These are phyloP conservation scores for Eleusine coracana DNA, from an alignment of 176 grass and related monocot species.

Conservation along the genomic window DNA sequence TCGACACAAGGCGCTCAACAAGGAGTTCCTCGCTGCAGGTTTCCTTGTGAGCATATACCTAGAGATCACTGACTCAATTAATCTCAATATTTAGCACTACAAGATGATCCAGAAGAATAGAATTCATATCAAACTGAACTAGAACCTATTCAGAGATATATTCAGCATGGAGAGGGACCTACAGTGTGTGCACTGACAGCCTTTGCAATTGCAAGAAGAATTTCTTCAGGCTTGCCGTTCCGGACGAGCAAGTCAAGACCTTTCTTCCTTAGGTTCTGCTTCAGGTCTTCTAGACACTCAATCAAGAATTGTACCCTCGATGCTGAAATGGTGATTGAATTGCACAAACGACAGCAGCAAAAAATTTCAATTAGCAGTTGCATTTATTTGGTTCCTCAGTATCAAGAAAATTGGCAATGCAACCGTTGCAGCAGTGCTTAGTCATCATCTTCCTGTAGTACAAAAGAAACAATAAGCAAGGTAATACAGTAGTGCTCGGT, in stretches of 20 bases:
- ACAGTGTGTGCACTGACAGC: constrained; percentile 74
- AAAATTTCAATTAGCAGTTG: not conserved
- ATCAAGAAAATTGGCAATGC: not conserved
- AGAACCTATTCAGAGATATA: not conserved
- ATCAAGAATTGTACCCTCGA: constrained; percentile 75
- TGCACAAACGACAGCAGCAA: constrained; percentile 1
- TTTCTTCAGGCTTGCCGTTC: constrained; percentile 76
- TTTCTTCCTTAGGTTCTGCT: constrained; percentile 65
- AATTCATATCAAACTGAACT: constrained; percentile 1
- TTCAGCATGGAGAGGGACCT: constrained; percentile 21
- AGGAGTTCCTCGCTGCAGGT: constrained; percentile 81
- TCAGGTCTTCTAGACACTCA: constrained; percentile 71
- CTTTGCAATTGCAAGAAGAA: constrained; percentile 76
- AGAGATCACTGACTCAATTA: constrained; percentile 11
- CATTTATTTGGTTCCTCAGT: not conserved
- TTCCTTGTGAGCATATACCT: constrained; percentile 92
- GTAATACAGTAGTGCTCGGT: not conserved
- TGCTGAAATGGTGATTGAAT: constrained; percentile 39
- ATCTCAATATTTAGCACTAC: not conserved
- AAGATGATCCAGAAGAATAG: not conserved
- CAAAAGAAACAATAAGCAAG: not conserved
- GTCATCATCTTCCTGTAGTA: not conserved
- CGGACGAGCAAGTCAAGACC: constrained; percentile 71
- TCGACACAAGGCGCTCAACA: constrained; percentile 56
- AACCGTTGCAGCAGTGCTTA: not conserved